A percentile compares a stretch with the other conserved stretches of the same genome.
phyloP scores from a whole-genome alignment of 2,329 filamentous ascomycete genomes.

The Macroventuria anomochaeta region DNA sequence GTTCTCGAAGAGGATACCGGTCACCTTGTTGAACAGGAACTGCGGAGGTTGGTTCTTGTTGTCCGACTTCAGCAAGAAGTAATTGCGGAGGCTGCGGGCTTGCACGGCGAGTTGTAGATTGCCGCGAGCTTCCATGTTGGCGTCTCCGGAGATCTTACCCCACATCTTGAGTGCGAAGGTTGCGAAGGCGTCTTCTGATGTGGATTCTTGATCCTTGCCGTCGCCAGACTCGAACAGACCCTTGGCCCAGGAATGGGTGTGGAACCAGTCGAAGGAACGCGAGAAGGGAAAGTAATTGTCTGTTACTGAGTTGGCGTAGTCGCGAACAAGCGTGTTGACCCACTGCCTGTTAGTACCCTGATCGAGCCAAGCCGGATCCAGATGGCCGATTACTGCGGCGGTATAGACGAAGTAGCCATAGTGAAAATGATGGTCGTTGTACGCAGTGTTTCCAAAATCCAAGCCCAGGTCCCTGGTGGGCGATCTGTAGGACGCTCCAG shows the following conservation, averaged over 20 bases:
- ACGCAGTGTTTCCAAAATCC: constrained; percentile 91
- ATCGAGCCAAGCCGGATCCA: constrained; percentile 77
- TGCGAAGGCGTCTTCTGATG: constrained; percentile 90
- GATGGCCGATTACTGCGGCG: constrained; percentile 81
- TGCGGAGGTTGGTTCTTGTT: constrained; percentile 76
- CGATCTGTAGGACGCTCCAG: constrained; percentile 68
- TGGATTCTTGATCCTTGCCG: constrained; percentile 88
- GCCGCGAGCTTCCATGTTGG: constrained; percentile 77
- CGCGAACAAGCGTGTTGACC: constrained; percentile 83
- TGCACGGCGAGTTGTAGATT: constrained; percentile 86
- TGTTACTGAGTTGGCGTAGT: constrained; percentile 76
- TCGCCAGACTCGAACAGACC: constrained; percentile 76
- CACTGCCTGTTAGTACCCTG: constrained; percentile 72
- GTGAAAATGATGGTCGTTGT: constrained; percentile 74
- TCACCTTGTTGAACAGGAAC: constrained; percentile 82
- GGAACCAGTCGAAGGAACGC: constrained; percentile 83
- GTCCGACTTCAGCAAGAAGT: constrained; percentile 79
- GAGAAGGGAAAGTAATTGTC: constrained; percentile 80
- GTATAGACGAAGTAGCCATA: constrained; percentile 89
- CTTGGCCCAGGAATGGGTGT: constrained; percentile 91
- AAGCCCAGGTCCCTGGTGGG: constrained; percentile 56
- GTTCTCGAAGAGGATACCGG: constrained; percentile 85
- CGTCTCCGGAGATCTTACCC: constrained; percentile 77
- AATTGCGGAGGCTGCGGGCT: constrained; percentile 73
- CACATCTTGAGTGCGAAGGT: constrained; percentile 94